Base-by-base conservation (phyloP, 179 eudicot genomes). In the Gypsophila paniculata region DNA sequence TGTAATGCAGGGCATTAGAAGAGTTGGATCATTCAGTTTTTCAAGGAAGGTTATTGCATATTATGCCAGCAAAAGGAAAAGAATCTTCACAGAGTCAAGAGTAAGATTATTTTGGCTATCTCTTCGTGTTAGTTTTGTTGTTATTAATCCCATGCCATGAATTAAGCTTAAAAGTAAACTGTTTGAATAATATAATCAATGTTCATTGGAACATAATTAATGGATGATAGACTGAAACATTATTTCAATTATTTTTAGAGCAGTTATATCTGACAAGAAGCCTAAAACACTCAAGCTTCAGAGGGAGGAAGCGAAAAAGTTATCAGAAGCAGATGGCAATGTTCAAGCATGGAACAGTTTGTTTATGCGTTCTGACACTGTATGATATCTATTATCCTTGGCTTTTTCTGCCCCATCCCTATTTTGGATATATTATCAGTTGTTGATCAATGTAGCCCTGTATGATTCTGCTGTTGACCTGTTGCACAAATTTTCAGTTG, bases 341-440 rank as follows among this genome's bases (percentile, higher is more conserved):
- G 90, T 95, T 46, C 82, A 61, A 80, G 87, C 96, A 46, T 95
- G 99, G 99, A 92, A 95, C 79, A 89, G 88, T 85, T 88, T 92
- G 85, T 95, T 85, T 78, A 95, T 94, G 96, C 92, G 90, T 54
- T 65, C 92, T 65, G 99, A 91, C 76, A 91, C 99, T 46, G 99
- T 94, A 83, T 76, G 89, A 64, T 71, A 14, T 36, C 34, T 36
- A 65, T 72, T 67, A 42, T 23, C 34, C 65, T 65, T 66, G 11
- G 39, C 22, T 48, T 23, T 32, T 22, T 61, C 21, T 57, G 60
- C 6, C 26, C 34, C 18, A 11, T 22, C 26, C 9, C 12, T 69
- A 48, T 34, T 42, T 42, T 42, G 46, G 46, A 38, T 15, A 55
- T 11, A 18, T 66, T 26, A 26, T 61, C 51, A 19, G 15, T 34